Base-by-base conservation (phyloP, 192 early-diverging fungal species). In the Lobulomyces angularis region DNA sequence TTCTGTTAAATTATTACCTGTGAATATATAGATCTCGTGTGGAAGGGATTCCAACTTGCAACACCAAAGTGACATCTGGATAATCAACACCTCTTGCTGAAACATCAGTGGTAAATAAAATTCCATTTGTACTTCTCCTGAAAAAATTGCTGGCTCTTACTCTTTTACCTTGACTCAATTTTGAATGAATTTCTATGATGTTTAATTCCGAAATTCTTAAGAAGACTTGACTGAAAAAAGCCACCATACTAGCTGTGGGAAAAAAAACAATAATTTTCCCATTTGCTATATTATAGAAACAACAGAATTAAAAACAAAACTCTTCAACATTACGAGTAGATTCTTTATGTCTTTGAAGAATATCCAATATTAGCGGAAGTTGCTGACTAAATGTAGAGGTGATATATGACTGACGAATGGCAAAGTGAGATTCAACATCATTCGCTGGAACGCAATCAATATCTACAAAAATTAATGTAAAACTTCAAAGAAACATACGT, bases 51-150 rank as follows among this genome's bases (percentile, higher is more conserved):
- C 90, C 93, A 25, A 90, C 53, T 58, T 95, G 89, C 28, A 98
- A 46, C 16, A 98, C 92, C 36, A 91, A 66, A 0, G 77, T 77
- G 3, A 98, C 92, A 54, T 80, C 79, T 9, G 91, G 91, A 44
- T 94, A 96, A 58, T 98, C 94, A 19, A 98, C 87, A 31, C 94
- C 94, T 45, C 94, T 83, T 29, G 94, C 91, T 41, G 89, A 90
- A 1, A 98, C 89, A 55, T 95, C 94, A 1, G 88, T 84, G 1
- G 94, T 94, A 46, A 96, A 75, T 43, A 98, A 64, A 27, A 96
- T 76, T 28, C 67, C 56, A n/a, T n/a, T n/a, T 7, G 52, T 48
- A 28, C 67, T 56, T 4, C 51, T 61, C 37, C 90, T 72, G 74
- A 96, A 98, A 9, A 55, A 56, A 29, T 83, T 69, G 4, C 84